Percentiles rank a stretch among this genome's conserved stretches.
Evolutionary conservation across 2,329 filamentous ascomycete genomes (phyloP).

Genomic region (Rutstroemia sp.): DNA sequence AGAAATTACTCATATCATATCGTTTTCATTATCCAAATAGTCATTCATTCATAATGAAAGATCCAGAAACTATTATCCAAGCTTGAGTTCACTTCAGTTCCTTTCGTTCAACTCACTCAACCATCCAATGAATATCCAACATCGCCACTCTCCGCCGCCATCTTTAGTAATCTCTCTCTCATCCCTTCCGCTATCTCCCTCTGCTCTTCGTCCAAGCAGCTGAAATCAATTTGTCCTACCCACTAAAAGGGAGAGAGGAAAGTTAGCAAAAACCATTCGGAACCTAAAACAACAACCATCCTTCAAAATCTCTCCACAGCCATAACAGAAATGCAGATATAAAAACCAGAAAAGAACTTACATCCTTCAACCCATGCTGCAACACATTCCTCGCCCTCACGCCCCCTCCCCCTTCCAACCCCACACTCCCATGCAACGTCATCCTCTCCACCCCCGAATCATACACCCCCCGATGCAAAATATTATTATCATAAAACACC

Average conservation of each 20-base stretch:
- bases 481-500: constrained; percentile 88
- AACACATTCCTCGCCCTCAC: constrained; percentile 63
- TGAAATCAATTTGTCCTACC: constrained; percentile 54
- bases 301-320: background rate
- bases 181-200: constrained; percentile 52
- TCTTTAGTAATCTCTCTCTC: constrained; percentile 52
- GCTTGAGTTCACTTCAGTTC: no score
- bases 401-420: constrained; percentile 46
- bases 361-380: constrained; percentile 61
- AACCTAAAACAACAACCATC: no score
- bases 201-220: constrained; percentile 32
- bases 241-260: constrained; percentile 32
- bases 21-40: no score
- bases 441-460: constrained; percentile 50
- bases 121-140: constrained; percentile 58
- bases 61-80: no score
- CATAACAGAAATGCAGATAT: background rate
- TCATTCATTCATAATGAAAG: no score
- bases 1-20: no score
- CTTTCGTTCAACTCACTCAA: constrained; percentile 21
- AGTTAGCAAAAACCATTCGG: background rate
- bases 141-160: constrained; percentile 53
- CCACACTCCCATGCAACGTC: constrained; percentile 68
- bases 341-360: background rate
- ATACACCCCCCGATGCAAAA: constrained; percentile 68